Conservation (phyloP, 2,329 filamentous ascomycete species). For the Hirsutella minnesotensis region DNA sequence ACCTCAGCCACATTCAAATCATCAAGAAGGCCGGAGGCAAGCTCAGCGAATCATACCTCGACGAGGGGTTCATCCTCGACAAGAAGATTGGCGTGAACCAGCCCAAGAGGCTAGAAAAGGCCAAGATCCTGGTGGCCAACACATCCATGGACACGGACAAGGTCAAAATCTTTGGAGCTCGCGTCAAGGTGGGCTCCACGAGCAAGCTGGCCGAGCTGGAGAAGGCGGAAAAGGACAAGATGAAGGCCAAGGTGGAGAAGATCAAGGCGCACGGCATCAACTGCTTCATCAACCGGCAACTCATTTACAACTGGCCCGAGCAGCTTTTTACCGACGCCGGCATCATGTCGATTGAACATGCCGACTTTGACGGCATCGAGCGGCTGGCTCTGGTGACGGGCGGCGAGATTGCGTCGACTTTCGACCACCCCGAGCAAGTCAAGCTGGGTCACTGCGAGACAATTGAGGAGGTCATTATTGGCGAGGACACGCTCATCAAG, state of each 20-base stretch:
- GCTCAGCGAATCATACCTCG: conserved; percentile 92
- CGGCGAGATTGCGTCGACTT: conserved; percentile 93
- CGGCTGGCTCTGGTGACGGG: conserved; percentile 88
- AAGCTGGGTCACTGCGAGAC: conserved; percentile 91
- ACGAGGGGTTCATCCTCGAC: conserved; percentile 96
- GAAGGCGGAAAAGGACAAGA: conserved; percentile 97
- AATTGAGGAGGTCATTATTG: conserved; percentile 97
- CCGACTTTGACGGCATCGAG: conserved; percentile 97
- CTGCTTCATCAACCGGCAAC: conserved; percentile 98
- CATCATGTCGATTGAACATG: conserved; percentile 97
- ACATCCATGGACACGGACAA: conserved; percentile 99
- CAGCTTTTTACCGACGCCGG: conserved; percentile 96
- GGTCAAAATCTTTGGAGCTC: conserved; percentile 97
- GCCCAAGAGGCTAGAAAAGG: conserved; percentile 92
- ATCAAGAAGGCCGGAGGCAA: conserved; percentile 99
- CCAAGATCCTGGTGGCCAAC: conserved; percentile 95
- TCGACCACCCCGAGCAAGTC: conserved; percentile 94
- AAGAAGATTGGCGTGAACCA: conserved; percentile 99
- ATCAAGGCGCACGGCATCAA: conserved; percentile 99
- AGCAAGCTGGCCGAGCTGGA: conserved; percentile 97
- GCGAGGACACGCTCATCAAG: conserved; percentile 92
- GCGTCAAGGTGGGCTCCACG: conserved; percentile 92
- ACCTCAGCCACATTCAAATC: conserved; percentile 95
- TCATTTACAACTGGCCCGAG: conserved; percentile 99
- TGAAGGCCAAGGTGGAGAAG: conserved; percentile 97